These are phyloP conservation scores for Zymoseptoria tritici DNA, from an alignment of 2,329 filamentous ascomycete species.

Conservation along the genomic window DNA sequence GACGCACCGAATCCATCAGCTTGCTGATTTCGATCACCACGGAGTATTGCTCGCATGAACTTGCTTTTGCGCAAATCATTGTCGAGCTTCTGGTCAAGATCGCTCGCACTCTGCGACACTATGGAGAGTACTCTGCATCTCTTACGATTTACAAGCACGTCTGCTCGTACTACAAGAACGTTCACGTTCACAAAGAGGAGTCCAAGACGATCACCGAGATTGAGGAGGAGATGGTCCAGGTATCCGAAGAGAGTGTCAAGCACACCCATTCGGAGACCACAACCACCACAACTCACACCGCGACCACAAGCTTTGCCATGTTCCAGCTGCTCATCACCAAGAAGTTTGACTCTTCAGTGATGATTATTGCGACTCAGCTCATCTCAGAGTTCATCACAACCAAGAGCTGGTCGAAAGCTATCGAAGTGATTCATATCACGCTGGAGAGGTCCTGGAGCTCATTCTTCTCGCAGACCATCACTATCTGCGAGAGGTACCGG, in stretches of 20 bases:
- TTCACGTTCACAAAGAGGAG: slow-evolving; percentile 21
- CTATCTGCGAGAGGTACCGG: slow-evolving; percentile 35
- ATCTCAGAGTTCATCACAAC: slow-evolving; percentile 39
- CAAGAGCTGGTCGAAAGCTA: slow-evolving; percentile 42
- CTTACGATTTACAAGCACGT: slow-evolving; percentile 41
- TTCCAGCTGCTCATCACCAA: slow-evolving; percentile 36
- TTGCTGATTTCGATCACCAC: slow-evolving; percentile 42
- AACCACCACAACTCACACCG: slow-evolving; percentile 28
- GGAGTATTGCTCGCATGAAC: slow-evolving; percentile 41
- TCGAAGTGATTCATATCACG: slow-evolving; percentile 39
- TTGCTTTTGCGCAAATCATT: slow-evolving; percentile 20
- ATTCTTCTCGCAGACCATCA: slow-evolving; percentile 38
- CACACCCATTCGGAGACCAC: slow-evolving; percentile 31
- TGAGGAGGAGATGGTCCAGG: slow-evolving; percentile 36
- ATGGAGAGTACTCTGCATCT: slow-evolving; percentile 40
- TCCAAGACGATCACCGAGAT: slow-evolving; percentile 35
- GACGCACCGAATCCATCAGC: slow-evolving; percentile 39
- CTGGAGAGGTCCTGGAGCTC: slow-evolving; percentile 41
- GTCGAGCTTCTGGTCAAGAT: slow-evolving; percentile 31
- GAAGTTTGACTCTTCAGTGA: slow-evolving; percentile 34
- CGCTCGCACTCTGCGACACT: slow-evolving; percentile 40
- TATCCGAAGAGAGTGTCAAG: slow-evolving; percentile 29
- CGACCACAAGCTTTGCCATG: slow-evolving; percentile 39
- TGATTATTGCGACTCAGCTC: slow-evolving; percentile 37
- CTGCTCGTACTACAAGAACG: slow-evolving; percentile 31